Evolutionary conservation across 2,329 filamentous ascomycete species (phyloP), one percentile per base, ranked within the genome.

Genomic region (Hypocrella siamensis): DNA sequence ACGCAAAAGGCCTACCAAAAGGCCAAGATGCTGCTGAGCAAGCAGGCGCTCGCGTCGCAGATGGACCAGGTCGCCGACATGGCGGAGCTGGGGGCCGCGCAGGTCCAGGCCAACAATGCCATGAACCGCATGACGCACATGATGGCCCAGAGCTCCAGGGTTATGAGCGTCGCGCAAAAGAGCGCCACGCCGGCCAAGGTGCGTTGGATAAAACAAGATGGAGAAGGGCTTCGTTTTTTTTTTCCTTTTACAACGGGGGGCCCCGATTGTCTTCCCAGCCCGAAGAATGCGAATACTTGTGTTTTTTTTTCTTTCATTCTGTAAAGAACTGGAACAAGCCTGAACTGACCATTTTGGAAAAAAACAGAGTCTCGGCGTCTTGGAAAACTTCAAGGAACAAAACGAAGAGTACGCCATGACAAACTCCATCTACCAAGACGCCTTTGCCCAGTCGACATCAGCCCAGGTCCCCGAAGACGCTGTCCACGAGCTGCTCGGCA

Each of bases 371-470:
- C 65, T 75, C 40, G 54, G 67, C 30, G 70, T 70, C 6, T 61
- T 74, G 41, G 70, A 75, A 46, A 66, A 72, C 45, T 71, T 69
- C 60, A 67, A 66, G 49, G 55, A 63, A 39, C 70, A 74, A 46
- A 74, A 72, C 54, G 70, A 75, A 49, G 70, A 74, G 44, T 73
- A 73, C 52, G 65, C 67, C 52, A 69, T 75, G 58, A 66, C 61
- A 49, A 73, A 71, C 52, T 67, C 75, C 42, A 84, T 86, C 56
- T 90, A 90, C 56, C 82, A 88, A 54, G 84, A 86, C 48, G 81
- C 83, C 37, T 88, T 86, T 39, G 75, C 71, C 16, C 77, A 79
- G 38, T 79, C 79, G 24, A 92, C 84, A 2, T 52, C 81, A 56
- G 46, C 78, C 61, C 51, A 81, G 63, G 53, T 86, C 60, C 58